Evolutionary conservation across 2,329 filamentous ascomycete species (phyloP).

Genomic region (Verticillium klebahnii): DNA sequence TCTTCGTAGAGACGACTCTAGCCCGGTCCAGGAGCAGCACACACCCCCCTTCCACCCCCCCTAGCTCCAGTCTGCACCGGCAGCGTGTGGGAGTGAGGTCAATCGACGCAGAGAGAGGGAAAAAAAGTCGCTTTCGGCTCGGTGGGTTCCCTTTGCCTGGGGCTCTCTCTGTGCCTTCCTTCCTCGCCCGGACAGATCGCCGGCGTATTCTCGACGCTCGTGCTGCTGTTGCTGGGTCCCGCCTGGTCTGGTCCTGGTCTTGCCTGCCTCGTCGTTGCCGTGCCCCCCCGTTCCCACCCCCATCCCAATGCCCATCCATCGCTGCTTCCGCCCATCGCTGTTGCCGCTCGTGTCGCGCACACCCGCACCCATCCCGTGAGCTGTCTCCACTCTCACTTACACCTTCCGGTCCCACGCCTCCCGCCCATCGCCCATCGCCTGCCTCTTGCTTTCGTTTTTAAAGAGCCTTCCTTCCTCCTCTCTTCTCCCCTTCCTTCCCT

Average conservation of each 20-base stretch:
- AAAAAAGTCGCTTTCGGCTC: conserved; percentile 5
- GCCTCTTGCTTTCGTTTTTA: conserved; percentile 6
- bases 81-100: not conserved
- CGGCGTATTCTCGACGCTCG: not conserved
- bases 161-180: conserved; percentile 1
- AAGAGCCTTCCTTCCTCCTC: conserved; percentile 13
- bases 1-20: not conserved
- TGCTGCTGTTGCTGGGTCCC: not conserved
- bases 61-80: not conserved
- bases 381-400: not conserved
- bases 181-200: conserved; percentile 4
- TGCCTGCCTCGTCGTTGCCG: not conserved
- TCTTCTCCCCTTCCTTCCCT: conserved; percentile 10
- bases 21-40: not conserved
- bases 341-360: not conserved
- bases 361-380: not conserved
- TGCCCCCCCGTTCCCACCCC: conserved; percentile 8
- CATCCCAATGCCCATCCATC: conserved; percentile 1
- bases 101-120: not conserved
- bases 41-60: not conserved
- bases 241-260: not conserved
- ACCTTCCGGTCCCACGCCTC: not conserved
- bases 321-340: not conserved
- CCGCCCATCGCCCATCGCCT: not conserved
- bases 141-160: conserved; percentile 2